A percentile compares a stretch with the other conserved stretches of the same genome.
phyloP scores from a whole-genome alignment of 495 filamentous ascomycete genomes.

The Hypoxylon rickii region DNA sequence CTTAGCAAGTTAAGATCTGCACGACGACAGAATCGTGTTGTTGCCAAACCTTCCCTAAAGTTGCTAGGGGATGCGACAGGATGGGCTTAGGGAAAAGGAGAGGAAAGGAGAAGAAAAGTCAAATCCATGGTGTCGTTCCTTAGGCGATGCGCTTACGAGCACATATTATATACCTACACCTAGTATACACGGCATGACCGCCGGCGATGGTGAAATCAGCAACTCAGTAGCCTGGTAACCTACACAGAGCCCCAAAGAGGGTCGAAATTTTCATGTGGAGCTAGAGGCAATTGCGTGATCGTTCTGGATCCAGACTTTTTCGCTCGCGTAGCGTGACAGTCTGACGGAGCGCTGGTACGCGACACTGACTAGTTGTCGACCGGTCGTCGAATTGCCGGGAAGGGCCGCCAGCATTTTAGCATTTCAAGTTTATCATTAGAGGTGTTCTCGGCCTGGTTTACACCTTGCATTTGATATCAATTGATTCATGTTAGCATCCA shows the following conservation, averaged over 20 bases:
- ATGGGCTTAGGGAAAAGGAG: no score
- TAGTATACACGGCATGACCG: background rate
- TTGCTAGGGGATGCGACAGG: no score
- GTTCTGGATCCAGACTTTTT: slow-evolving; percentile 24
- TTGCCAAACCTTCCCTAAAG: no score
- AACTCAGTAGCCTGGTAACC: background rate
- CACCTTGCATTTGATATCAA: no score
- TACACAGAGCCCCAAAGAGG: background rate
- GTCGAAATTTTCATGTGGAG: slow-evolving; percentile 26
- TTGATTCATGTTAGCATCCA: no score
- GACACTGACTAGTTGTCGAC: background rate
- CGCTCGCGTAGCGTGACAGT: slow-evolving; percentile 14
- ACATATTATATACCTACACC: background rate
- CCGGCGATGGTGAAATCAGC: background rate
- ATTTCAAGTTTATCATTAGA: slow-evolving; percentile 1
- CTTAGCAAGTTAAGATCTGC: no score
- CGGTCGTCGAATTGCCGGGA: slow-evolving; percentile 1
- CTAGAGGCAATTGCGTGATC: slow-evolving; percentile 25
- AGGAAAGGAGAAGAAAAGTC: no score
- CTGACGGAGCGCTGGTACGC: slow-evolving; percentile 6
- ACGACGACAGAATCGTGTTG: no score
- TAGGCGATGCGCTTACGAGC: background rate
- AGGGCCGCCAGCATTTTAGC: slow-evolving; percentile 2
- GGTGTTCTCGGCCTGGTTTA: no score
- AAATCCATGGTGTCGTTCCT: background rate